Evolutionary conservation across 352 stramenopile genomes (phyloP).

Genomic region (Globisporangium paroecandrum): DNA sequence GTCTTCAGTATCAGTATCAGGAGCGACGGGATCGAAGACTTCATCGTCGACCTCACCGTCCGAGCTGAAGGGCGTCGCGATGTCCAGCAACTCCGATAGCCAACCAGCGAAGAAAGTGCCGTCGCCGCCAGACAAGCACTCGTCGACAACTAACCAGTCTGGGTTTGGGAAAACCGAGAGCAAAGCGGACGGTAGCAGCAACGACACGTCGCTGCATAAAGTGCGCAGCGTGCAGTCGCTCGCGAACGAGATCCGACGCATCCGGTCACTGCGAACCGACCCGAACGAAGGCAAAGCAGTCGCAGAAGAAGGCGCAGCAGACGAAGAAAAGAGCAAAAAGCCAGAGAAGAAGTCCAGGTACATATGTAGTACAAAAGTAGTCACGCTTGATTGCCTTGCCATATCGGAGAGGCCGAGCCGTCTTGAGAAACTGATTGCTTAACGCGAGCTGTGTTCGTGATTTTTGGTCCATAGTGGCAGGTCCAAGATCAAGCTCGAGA

Average conservation of each 20-base stretch:
- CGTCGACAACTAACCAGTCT: conserved; percentile 15
- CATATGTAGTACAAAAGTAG: too few relatives aligned
- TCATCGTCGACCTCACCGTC: background rate
- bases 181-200: conserved; percentile 24
- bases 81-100: background rate
- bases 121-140: conserved; percentile 36
- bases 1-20: conserved; percentile 12
- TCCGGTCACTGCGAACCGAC: conserved; percentile 56
- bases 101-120: conserved; percentile 46
- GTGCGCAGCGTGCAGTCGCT: conserved; percentile 78
- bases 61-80: conserved; percentile 7
- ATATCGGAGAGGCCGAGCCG: background rate
- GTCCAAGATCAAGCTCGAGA: conserved; percentile 77
- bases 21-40: background rate
- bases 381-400: background rate
- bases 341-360: conserved; percentile 54
- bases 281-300: conserved; percentile 17
- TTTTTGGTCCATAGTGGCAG: conserved; percentile 22
- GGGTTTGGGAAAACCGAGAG: conserved; percentile 29
- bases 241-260: conserved; percentile 75
- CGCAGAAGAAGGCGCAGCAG: conserved; percentile 10
- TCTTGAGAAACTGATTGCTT: conserved; percentile 2
- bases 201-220: conserved; percentile 43
- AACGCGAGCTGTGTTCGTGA: background rate
- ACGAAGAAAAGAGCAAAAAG: conserved; percentile 35